phyloP scores from a whole-genome alignment of 176 grass and related monocot genomes.

The Pontederia paniculata region DNA sequence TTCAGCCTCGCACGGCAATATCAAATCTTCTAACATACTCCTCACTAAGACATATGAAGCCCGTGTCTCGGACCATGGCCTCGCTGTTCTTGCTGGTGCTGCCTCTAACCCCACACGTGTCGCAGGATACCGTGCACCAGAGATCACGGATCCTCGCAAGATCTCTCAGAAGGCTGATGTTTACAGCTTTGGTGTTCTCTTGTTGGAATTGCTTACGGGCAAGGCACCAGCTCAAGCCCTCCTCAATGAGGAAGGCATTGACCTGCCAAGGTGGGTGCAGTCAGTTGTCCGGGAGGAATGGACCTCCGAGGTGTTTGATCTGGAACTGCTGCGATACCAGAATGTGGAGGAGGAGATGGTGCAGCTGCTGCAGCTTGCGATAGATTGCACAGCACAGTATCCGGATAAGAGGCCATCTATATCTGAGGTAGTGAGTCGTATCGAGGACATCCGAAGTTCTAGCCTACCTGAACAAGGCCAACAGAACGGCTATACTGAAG shows the following conservation, averaged over 20 bases:
- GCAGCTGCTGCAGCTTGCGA: conserved; percentile 88
- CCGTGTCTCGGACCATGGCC: conserved; percentile 89
- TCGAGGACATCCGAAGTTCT: conserved; percentile 60
- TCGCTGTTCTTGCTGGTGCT: conserved; percentile 53
- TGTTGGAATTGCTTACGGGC: conserved; percentile 87
- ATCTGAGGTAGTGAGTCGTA: conserved; percentile 48
- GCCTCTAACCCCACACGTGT: conserved; percentile 44
- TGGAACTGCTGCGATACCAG: conserved; percentile 81
- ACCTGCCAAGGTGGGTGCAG: conserved; percentile 93
- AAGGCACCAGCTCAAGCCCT: conserved; percentile 89
- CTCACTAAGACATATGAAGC: conserved; percentile 78
- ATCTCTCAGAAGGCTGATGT: conserved; percentile 73
- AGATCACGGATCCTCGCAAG: conserved; percentile 72
- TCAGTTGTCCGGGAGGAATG: conserved; percentile 86
- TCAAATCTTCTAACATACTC: conserved; percentile 97
- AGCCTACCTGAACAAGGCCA: conserved; percentile 16
- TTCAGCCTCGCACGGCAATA: conserved; percentile 85
- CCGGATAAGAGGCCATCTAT: conserved; percentile 70
- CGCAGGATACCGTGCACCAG: conserved; percentile 84
- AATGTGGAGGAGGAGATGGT: conserved; percentile 96
- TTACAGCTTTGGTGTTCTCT: conserved; percentile 79
- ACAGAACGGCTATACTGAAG: conserved; percentile 22
- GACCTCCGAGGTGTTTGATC: conserved; percentile 92
- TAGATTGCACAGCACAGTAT: conserved; percentile 87
- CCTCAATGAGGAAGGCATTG: conserved; percentile 82